Conservation (phyloP, 2,329 filamentous ascomycete species). For the Microcera coccophila region DNA sequence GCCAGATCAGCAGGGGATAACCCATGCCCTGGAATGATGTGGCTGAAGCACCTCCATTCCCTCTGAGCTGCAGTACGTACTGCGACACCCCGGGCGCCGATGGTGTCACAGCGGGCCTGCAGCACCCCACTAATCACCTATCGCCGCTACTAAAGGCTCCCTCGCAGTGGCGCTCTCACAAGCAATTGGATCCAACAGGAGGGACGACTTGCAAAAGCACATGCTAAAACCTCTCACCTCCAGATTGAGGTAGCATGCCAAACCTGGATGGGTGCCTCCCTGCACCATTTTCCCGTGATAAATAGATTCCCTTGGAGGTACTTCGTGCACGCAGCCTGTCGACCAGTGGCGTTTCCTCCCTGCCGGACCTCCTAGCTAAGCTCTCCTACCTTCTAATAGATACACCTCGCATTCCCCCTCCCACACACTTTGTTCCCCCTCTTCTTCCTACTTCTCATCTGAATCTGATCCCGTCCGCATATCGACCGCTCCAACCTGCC, state of each 20-base stretch:
- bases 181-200: too few species aligned
- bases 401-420: background rate
- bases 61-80: too few species aligned
- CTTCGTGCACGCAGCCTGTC: background rate
- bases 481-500: background rate
- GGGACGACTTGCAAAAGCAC: constrained; percentile 10
- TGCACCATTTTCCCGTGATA: background rate
- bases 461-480: background rate
- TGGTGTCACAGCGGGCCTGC: constrained; percentile 22
- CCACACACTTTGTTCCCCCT: background rate
- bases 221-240: constrained; percentile 5
- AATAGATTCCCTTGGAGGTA: background rate
- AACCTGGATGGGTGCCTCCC: background rate
- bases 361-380: background rate
- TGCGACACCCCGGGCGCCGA: constrained; percentile 4
- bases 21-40: constrained; percentile 1
- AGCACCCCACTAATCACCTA: constrained; percentile 18
- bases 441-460: background rate
- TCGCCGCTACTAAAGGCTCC: background rate
- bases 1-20: constrained; percentile 23
- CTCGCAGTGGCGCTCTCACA: background rate
- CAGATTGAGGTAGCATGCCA: background rate
- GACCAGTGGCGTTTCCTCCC: background rate
- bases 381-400: background rate
- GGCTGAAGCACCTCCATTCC: too few species aligned